Conservation (phyloP, 208 protist species). For the Leishmania lainsoni region DNA sequence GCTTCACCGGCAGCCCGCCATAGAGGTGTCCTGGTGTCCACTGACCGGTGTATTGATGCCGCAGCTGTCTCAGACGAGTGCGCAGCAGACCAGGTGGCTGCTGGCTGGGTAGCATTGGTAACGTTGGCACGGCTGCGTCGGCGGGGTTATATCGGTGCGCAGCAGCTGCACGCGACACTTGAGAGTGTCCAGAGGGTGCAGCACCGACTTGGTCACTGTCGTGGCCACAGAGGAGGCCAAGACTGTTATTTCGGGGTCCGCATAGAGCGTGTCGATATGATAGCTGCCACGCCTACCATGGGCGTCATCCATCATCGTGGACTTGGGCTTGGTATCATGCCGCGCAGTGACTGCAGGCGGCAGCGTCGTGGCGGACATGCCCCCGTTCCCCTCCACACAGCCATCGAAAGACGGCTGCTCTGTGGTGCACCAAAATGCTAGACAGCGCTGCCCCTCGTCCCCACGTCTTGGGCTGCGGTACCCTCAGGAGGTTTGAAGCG, state of each 20-base stretch:
- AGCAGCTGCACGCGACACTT: slow-evolving; percentile 81
- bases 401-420: neutral
- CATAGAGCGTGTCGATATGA: neutral
- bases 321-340: neutral
- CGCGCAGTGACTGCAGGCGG: neutral
- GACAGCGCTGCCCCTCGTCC: neutral
- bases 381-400: neutral
- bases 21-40: slow-evolving; percentile 74
- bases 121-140: neutral
- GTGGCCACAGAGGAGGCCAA: slow-evolving; percentile 55
- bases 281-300: neutral
- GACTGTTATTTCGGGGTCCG: slow-evolving; percentile 30
- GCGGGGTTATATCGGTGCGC: slow-evolving; percentile 17
- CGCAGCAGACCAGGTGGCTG: neutral
- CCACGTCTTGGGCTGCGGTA: too few relatives aligned
- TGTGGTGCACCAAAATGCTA: slow-evolving; percentile 4
- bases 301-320: neutral
- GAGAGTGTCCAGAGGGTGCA: slow-evolving; percentile 84
- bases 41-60: slow-evolving; percentile 51
- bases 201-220: slow-evolving; percentile 65
- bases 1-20: slow-evolving; percentile 71
- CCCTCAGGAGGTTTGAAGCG: neutral
- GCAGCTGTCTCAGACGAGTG: slow-evolving; percentile 26
- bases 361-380: neutral
- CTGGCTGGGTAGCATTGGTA: neutral